Base-by-base conservation (phyloP, 1,284 basidiomycete species). In the Tetrapyrgos nigripes region DNA sequence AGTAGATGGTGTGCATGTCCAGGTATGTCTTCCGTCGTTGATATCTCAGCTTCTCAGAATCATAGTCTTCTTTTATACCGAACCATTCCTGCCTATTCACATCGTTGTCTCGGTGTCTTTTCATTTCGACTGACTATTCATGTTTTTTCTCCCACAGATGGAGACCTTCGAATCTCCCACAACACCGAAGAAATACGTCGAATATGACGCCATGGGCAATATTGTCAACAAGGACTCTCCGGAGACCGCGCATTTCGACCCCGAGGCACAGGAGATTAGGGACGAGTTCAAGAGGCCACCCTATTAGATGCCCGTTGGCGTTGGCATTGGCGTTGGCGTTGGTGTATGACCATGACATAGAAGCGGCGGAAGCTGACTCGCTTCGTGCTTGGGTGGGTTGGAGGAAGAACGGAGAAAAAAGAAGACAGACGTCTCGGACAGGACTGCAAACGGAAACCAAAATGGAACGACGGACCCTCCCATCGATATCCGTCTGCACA, bases 221-320 rank as follows among this genome's bases (percentile, higher is more conserved):
- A 59, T 81, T 19, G 62, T 79, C 29, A 78, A 76, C 64, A 65
- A 69, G 21, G 78, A 79, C 47, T 57, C 52, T 69, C 70, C 29
- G 80, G 77, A 60, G 85, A 59, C 60, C 19, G 57, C 59, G 23
- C 51, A 58, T 9, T 19, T 26, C 24, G 62, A 89, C 65, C 73
- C 80, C 6, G 87, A 89, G 70, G 77, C 83, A 6, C 85, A 86
- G 57, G 73, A 72, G 35, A 82, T 85, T 66, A 80, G 71, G 64
- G 74, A 82, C 55, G 86, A 89, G 62, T 88, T 87, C 79, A 89
- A 89, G 71, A 79, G 75, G 19, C 82, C 82, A 10, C 82, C 82
- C 1, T 86, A 86, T 63, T 84, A 79, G 68, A 60, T 52, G 2
- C 6, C 4, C 6, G 19, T 40, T 17, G 37, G 17, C 14, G n/a